A percentile compares a stretch with the other conserved stretches of the same genome.
Evolutionary conservation across 805 yeast genomes (phyloP).

Genomic region (Millerago galiae): DNA sequence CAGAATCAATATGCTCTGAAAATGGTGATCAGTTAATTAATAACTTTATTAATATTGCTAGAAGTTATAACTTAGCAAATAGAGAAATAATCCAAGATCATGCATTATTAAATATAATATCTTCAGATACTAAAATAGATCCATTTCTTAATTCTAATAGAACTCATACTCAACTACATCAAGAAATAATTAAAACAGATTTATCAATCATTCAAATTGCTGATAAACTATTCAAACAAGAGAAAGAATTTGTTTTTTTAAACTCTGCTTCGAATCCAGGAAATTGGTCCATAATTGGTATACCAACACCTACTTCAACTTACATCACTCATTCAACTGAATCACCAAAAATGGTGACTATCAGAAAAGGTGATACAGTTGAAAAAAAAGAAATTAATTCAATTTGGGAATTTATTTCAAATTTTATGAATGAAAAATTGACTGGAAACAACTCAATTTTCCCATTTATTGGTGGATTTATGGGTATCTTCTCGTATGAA

Average conservation of each 20-base stretch:
- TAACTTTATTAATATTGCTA: constrained; percentile 43
- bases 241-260: constrained; percentile 49
- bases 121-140: constrained; percentile 8
- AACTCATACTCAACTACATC: background rate
- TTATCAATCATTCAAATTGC: constrained; percentile 41
- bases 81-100: constrained; percentile 17
- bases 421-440: constrained; percentile 35
- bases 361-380: background rate
- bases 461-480: constrained; percentile 87
- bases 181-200: background rate
- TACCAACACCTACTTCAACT: constrained; percentile 41
- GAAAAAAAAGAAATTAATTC: constrained; percentile 14
- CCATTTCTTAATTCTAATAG: constrained; percentile 11
- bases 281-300: constrained; percentile 78
- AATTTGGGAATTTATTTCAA: constrained; percentile 51
- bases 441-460: constrained; percentile 23
- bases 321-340: constrained; percentile 61
- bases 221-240: constrained; percentile 31
- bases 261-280: constrained; percentile 85
- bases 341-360: constrained; percentile 3
- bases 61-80: constrained; percentile 17
- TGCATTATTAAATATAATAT: constrained; percentile 5
- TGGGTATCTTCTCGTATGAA: constrained; percentile 86
- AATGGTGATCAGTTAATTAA: constrained; percentile 51
- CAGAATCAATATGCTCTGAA: constrained; percentile 85